Evolutionary conservation across 2,329 filamentous ascomycete species (phyloP), one percentile per base, ranked within the genome.

Genomic region (Gremmenia infestans): DNA sequence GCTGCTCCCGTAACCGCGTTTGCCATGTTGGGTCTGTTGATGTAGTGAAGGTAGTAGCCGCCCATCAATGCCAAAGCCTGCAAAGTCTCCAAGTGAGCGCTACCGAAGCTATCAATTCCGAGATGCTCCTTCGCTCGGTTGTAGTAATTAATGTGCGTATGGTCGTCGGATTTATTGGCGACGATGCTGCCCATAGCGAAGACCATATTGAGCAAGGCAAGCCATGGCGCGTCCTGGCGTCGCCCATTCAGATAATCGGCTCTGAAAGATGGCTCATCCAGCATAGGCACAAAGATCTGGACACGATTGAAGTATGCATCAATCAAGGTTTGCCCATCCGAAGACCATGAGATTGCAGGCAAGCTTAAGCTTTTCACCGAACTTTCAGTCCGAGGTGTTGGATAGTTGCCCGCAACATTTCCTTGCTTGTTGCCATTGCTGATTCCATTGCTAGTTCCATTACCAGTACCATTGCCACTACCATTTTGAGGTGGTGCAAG

Each of bases 11-110:
- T 81, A 9, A 91, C 76, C 23, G 86, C 83, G 67, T 89, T 88
- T 15, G 87, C 88, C 75, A 90, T 86, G 66, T 90, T 90, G 1
- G 87, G 87, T 19, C 86, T 79, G 71, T 89, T 89, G 64, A 88
- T 82, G 66, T 91, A 91, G 70, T 91, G 88, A 54, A 90, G 80
- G 68, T 91, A 91, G 72, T 85, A 88, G 28, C 88, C 88, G 42
- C 86, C 86, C 64, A 90, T 83, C 25, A 91, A 76, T 2, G 83
- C 82, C 15, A 91, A 71, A 1, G 87, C 84, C 67, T 91, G 87
- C 2, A 91, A 78, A 0, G 82, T 87, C 69, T 91, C 87, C n/a
- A 91, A 74, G 63, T 87, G 83, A 46, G 85, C 85, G 63, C 83
- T 86, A 2, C 85, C 86, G 52, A 89, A 81, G 2, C 82, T 81